Percentiles rank a stretch among this genome's conserved stretches.
phyloP scores from a whole-genome alignment of 352 stramenopile genomes.

The Plasmopara halstedii region DNA sequence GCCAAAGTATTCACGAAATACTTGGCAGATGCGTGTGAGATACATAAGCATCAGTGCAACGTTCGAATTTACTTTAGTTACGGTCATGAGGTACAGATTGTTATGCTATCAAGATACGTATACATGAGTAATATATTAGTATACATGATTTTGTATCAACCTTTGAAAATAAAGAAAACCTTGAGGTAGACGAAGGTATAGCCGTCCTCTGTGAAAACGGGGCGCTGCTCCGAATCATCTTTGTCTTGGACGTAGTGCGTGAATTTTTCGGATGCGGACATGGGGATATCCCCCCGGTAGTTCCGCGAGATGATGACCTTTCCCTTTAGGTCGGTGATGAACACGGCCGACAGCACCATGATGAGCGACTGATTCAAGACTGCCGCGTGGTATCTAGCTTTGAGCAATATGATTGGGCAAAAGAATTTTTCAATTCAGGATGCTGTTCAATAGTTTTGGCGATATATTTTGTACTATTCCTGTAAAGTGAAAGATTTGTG shows the following conservation, averaged over 20 bases:
- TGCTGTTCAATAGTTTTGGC: too few relatives aligned
- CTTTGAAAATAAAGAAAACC: slow-evolving; percentile 19
- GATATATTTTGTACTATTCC: too few relatives aligned
- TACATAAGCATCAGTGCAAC: slow-evolving; percentile 94
- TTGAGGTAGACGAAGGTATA: slow-evolving; percentile 95
- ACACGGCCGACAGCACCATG: slow-evolving; percentile 98
- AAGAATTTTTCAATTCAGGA: not conserved
- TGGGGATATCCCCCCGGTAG: slow-evolving; percentile 98
- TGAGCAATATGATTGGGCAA: slow-evolving; percentile 2
- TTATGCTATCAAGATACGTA: slow-evolving; percentile 83
- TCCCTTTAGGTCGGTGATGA: slow-evolving; percentile 98
- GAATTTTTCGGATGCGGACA: slow-evolving; percentile 87
- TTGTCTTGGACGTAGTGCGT: slow-evolving; percentile 90
- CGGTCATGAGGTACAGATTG: slow-evolving; percentile 98
- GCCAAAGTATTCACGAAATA: slow-evolving; percentile 99
- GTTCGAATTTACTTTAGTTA: slow-evolving; percentile 99
- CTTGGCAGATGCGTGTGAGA: slow-evolving; percentile 86
- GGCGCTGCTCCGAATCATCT: slow-evolving; percentile 91
- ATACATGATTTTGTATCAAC: not conserved
- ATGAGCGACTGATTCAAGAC: slow-evolving; percentile 8
- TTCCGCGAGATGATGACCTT: slow-evolving; percentile 99
- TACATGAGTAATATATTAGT: slow-evolving; percentile 7
- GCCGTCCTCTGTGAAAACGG: slow-evolving; percentile 91
- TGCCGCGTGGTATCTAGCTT: slow-evolving; percentile 19
- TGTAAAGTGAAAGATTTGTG: too few relatives aligned